A percentile compares a stretch with the other conserved stretches of the same genome.
These are phyloP conservation scores for Kwoniella mangroviensis DNA, from an alignment of 768 basidiomycete genomes.

Conservation along the genomic window DNA sequence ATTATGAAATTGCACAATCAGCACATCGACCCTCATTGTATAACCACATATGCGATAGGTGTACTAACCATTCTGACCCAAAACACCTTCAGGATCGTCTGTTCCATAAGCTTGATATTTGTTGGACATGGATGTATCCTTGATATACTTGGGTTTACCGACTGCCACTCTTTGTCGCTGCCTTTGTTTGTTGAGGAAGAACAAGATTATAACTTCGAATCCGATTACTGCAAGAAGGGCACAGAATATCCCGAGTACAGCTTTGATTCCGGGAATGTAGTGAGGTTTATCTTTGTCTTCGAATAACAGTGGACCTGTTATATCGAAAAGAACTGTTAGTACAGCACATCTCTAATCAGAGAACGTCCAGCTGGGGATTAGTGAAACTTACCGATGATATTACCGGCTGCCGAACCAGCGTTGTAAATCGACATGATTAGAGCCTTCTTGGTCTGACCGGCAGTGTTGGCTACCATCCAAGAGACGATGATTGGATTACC, in stretches of 20 bases:
- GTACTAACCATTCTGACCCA: conserved; percentile 28
- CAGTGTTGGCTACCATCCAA: conserved; percentile 37
- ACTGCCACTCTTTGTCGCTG: conserved; percentile 46
- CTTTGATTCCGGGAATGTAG: conserved; percentile 42
- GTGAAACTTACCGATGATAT: conserved; percentile 49
- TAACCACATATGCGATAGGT: neutral
- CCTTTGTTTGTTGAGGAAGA: conserved; percentile 49
- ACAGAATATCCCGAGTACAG: conserved; percentile 48
- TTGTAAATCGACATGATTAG: conserved; percentile 62
- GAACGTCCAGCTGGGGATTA: neutral
- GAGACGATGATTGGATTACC: conserved; percentile 50
- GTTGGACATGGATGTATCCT: conserved; percentile 44
- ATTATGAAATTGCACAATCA: too few species aligned
- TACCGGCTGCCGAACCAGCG: conserved; percentile 63
- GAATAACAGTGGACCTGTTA: conserved; percentile 49
- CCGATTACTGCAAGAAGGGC: conserved; percentile 19
- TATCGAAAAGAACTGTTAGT: neutral
- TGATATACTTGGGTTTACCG: conserved; percentile 54
- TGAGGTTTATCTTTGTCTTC: conserved; percentile 42
- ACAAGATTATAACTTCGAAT: conserved; percentile 30
- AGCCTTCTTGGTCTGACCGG: conserved; percentile 51
- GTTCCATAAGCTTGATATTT: conserved; percentile 29
- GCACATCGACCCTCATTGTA: neutral
- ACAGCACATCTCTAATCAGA: neutral
- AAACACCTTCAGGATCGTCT: conserved; percentile 14